Evolutionary conservation across 371 early-diverging fungal species (phyloP), one percentile per base, ranked within the genome.

Genomic region (Rhizopus delemar): DNA sequence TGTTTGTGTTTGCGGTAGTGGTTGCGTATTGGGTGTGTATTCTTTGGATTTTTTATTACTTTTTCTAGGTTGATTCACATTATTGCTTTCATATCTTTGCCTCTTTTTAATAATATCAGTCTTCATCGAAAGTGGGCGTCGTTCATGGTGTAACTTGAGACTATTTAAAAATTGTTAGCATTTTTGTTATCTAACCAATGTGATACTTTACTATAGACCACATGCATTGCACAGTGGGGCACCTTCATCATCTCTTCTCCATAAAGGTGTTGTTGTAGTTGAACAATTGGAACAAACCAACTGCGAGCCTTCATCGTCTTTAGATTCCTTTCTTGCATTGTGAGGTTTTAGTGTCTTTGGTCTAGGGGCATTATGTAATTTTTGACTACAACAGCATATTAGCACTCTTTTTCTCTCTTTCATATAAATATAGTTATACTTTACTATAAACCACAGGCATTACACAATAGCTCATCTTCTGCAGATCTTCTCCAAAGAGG

Each of bases 401-500:
- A 36, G 36, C 1, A 11, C 36, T 1, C 11, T 36, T 6, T 36
- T 36, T 36, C 11, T 11, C 36, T 36, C 36, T 36, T 2, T 36
- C 39, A 39, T 39, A 39, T 39, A 39, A 16, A 22, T 54, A 15
- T 15, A 45, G n/a, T n/a, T 15, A 66, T 65, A 22, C 22, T 22
- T 59, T 69, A 73, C 73, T 95, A 97, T 31, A 98, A 74, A 0
- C 97, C 97, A 69, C 97, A 97, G 3, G 97, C 96, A 69, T 97
- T 97, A 80, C 98, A 96, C n/a, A 95, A 76, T 11, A 86, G 73
- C 52, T 91, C 87, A 46, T 91, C 92, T 51, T 91, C 79, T 29
- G 83, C 84, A 32, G 91, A 90, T 59, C 97, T 79, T 36, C 99
- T 82, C 99, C 99, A 99, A 8, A 97, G 87, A 0, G 99, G 97